Percentiles rank a stretch among this genome's conserved stretches.
These are phyloP conservation scores for Leucocoprinus birnbaumii DNA, from an alignment of 768 basidiomycete species.

Conservation along the genomic window DNA sequence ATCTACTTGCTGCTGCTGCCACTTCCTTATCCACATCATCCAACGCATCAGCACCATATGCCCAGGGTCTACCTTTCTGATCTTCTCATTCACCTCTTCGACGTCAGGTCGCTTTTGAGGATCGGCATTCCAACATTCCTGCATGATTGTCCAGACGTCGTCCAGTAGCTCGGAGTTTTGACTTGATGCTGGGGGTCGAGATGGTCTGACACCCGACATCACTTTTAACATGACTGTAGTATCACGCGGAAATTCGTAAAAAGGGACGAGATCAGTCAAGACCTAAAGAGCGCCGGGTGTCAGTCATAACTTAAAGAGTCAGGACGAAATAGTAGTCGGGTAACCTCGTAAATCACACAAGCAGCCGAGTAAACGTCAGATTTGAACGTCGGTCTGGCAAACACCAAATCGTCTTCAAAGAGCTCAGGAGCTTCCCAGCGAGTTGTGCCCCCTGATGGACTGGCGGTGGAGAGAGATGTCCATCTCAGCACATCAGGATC, in stretches of 20 bases:
- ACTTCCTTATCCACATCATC: too few relatives aligned
- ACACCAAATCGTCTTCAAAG: constrained; percentile 8
- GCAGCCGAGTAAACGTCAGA: constrained; percentile 19
- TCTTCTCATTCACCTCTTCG: too few relatives aligned
- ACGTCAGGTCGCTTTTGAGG: too few relatives aligned
- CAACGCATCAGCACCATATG: too few relatives aligned
- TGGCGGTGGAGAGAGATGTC: constrained; percentile 5
- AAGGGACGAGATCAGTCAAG: constrained; percentile 19
- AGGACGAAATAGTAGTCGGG: background rate
- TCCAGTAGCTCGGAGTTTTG: background rate
- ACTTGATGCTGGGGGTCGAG: background rate
- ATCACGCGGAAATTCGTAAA: constrained; percentile 16
- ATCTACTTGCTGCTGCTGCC: too few relatives aligned
- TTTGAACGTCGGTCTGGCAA: background rate
- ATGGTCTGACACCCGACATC: constrained; percentile 14
- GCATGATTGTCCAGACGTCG: background rate
- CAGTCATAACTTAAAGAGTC: too few relatives aligned
- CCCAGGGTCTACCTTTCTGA: too few relatives aligned
- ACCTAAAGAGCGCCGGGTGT: constrained; percentile 7
- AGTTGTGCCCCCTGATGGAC: background rate
- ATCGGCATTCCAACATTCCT: background rate
- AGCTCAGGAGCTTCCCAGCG: constrained; percentile 5
- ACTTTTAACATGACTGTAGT: constrained; percentile 17
- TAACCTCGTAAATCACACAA: constrained; percentile 18
- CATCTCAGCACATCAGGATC: background rate